A percentile compares a stretch with the other conserved stretches of the same genome.
These are phyloP conservation scores for Ganoderma sinense DNA, from an alignment of 1,284 basidiomycete species.

Conservation along the genomic window DNA sequence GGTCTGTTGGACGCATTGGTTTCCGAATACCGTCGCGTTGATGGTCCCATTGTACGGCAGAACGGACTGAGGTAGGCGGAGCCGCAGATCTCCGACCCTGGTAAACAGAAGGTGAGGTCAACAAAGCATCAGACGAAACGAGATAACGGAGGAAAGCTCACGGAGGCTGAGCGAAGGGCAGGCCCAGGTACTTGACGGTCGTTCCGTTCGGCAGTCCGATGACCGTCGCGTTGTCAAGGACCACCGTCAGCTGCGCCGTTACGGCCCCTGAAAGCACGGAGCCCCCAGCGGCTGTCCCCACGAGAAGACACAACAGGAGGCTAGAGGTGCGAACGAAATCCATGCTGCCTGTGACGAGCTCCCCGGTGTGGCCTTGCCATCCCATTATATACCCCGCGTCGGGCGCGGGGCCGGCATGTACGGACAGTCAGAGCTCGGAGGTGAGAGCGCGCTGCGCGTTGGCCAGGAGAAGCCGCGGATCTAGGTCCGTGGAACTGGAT, in stretches of 20 bases:
- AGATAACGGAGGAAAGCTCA: constrained; percentile 3
- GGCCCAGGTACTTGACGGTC: constrained; percentile 25
- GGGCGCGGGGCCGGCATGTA: background rate
- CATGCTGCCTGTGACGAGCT: background rate
- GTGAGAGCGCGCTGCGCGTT: background rate
- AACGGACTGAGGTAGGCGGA: constrained; percentile 10
- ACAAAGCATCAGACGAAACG: background rate
- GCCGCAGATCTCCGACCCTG: constrained; percentile 49
- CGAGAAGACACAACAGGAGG: background rate
- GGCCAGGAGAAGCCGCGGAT: background rate
- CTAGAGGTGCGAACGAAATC: background rate
- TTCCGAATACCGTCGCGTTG: constrained; percentile 17
- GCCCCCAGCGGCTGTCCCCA: background rate
- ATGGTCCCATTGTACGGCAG: background rate
- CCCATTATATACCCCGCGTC: background rate
- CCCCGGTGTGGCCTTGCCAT: background rate
- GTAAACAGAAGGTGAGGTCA: background rate
- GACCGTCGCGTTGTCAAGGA: constrained; percentile 21
- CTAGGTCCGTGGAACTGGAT: background rate
- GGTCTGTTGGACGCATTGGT: constrained; percentile 17
- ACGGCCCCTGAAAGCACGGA: background rate
- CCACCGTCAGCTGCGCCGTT: constrained; percentile 7
- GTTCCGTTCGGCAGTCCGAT: constrained; percentile 16
- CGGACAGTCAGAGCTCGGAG: background rate
- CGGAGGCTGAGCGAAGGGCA: constrained; percentile 33